Base-by-base conservation (phyloP, 73 alveolate species). In the Blepharisma stoltei region DNA sequence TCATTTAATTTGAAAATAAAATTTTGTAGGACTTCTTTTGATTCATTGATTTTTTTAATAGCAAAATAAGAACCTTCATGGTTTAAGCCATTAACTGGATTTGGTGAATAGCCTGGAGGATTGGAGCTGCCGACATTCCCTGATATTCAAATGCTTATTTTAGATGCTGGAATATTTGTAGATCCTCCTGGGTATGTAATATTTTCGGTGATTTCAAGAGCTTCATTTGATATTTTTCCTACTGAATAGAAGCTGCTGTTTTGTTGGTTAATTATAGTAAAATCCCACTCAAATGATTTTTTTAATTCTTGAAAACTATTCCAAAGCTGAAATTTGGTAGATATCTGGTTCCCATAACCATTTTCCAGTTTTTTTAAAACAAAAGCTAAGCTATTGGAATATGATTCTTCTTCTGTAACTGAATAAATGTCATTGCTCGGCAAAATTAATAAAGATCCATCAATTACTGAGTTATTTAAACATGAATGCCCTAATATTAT, bases 141-240 rank as follows among this genome's bases (percentile, higher is more conserved):
- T 14, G 73, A 60, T 8, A 60, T 60, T 4, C 18, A 8, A 14
- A 60, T 25, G 2, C 5, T n/a, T 14, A 38, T n/a, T 18, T 0
- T 14, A 1, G 73, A 18, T 8, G 14, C 2, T 60, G 73, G 14
- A 4, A 3, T 1, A 20, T 60, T 47, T 2, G 2, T 60, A 9
- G 14, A 14, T 2, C 45, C 45, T 25, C 73, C 73, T 1, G 23
- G 23, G 5, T 18, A 60, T 20, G 2, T 60, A 14, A 25, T 25
- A 1, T 1, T 5, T 8, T 60, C 46, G 2, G 5, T 60, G 0
- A 60, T 14, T 20, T 14, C 23, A 60, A 60, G 0, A 1, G 14
- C 45, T 77, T 81, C 67, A 83, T 86, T 46, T 53, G 7, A 20
- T 70, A 66, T 81, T 44, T 86, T 76, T 2, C 73, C 73, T 9